phyloP scores from a whole-genome alignment of 208 protist genomes.

The Crithidia bombi region DNA sequence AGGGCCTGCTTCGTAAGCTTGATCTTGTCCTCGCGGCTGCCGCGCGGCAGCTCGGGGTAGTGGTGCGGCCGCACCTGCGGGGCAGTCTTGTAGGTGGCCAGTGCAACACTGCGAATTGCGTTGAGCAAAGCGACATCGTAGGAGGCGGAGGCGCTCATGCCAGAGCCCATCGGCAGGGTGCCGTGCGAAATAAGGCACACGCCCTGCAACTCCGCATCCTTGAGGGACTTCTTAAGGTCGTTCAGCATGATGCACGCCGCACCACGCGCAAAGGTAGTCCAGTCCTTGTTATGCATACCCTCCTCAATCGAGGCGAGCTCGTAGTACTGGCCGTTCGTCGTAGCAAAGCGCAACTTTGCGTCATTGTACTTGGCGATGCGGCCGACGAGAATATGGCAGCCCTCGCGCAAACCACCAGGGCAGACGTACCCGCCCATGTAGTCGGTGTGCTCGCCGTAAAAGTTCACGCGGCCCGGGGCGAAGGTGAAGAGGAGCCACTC shows the following conservation, averaged over 20 bases:
- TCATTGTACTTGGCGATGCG: constrained; percentile 42
- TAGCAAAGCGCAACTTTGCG: constrained; percentile 53
- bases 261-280: constrained; percentile 51
- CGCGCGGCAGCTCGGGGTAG: constrained; percentile 40
- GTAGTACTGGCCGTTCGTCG: constrained; percentile 40
- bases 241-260: constrained; percentile 47
- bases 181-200: constrained; percentile 61
- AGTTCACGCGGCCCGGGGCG: constrained; percentile 81
- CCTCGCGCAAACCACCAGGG: constrained; percentile 53
- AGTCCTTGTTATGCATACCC: constrained; percentile 49
- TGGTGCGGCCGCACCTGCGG: constrained; percentile 15
- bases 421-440: constrained; percentile 80
- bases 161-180: constrained; percentile 71
- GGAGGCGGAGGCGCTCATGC: constrained; percentile 78
- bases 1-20: constrained; percentile 62
- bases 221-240: constrained; percentile 42
- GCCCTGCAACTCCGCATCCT: constrained; percentile 47
- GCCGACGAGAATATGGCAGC: constrained; percentile 60
- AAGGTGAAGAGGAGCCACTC: constrained; percentile 63
- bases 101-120: constrained; percentile 40
- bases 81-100: constrained; percentile 27
- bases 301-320: constrained; percentile 40
- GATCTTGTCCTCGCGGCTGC: constrained; percentile 46
- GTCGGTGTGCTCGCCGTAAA: constrained; percentile 89
- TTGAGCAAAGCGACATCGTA: constrained; percentile 58